phyloP scores from a whole-genome alignment of 768 basidiomycete genomes.

The Cystofilobasidium ferigula region DNA sequence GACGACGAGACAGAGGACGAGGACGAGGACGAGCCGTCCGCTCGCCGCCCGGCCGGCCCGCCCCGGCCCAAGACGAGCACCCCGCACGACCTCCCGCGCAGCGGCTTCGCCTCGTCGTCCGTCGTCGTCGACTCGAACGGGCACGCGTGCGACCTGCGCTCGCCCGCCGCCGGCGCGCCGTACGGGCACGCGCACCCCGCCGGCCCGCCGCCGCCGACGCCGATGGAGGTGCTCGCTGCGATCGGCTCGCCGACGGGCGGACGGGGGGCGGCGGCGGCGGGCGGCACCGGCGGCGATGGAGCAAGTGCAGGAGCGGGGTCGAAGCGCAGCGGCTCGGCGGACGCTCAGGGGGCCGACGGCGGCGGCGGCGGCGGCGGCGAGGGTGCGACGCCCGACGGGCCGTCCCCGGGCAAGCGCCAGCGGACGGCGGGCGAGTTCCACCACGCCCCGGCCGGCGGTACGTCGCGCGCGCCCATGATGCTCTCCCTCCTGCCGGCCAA shows the following conservation, averaged over 20 bases:
- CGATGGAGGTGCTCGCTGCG: conserved; percentile 1
- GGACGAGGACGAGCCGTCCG: background rate
- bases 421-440: background rate
- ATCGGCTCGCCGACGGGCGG: background rate
- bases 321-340: too few species aligned
- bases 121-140: conserved; percentile 1
- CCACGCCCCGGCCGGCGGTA: background rate
- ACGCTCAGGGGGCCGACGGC: too few species aligned
- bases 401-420: background rate
- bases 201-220: background rate
- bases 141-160: background rate
- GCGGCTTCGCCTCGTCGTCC: background rate
- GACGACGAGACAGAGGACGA: background rate
- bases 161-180: background rate
- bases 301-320: too few species aligned
- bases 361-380: too few species aligned
- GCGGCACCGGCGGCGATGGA: too few species aligned
- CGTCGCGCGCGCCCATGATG: background rate
- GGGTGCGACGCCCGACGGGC: background rate
- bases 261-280: too few species aligned
- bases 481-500: background rate
- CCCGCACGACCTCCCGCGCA: background rate
- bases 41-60: background rate
- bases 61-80: background rate
- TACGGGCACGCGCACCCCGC: background rate